Base-by-base conservation (phyloP, 345 rosid genomes). In the Murraya paniculata region DNA sequence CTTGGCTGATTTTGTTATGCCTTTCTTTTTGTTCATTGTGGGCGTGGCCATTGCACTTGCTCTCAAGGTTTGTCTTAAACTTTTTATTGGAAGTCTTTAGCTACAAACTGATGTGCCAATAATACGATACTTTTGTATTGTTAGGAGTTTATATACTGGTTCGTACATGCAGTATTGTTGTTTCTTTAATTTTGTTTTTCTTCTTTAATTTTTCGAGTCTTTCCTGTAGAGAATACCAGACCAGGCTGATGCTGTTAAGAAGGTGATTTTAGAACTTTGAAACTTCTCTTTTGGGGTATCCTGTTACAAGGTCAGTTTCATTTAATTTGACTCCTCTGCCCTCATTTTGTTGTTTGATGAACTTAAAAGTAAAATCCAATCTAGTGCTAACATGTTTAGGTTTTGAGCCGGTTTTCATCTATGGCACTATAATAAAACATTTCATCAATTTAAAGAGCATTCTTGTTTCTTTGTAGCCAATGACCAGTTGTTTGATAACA, bases 1-100 rank as follows among this genome's bases (percentile, higher is more conserved):
- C 81, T 87, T 95, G 36, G 98, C 98, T 25, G 98, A 95, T 89
- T 95, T 92, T 76, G 98, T 93, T 6, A 92, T 93, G 98, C 98
- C 98, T 18, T 95, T 95, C 88, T 95, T 95, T 61, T 80, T 95
- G 64, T 93, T 95, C 84, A 93, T 91, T 30, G 98, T 95, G 21
- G 98, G 98, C 16, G 88, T 93, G 89, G 91, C 98, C 84, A 85
- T 93, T 65, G 88, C 98, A 9, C 98, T 95, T 68, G 84, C 98
- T 83, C 80, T 95, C 5, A 95, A 92, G 94, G 98, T 94, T 55
- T 9, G 48, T 57, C 64, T 57, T 45, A 5, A 1, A 18, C 57
- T 4, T 53, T n/a, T 6, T 53, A 53, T 18, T 53, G 8, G 5
- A 53, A 53, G 21, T 53, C 57, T 53, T 53, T 18, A 1, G 57